These are phyloP conservation scores for Paracoccidioides brasiliensis DNA, from an alignment of 2,329 filamentous ascomycete genomes.

Conservation along the genomic window DNA sequence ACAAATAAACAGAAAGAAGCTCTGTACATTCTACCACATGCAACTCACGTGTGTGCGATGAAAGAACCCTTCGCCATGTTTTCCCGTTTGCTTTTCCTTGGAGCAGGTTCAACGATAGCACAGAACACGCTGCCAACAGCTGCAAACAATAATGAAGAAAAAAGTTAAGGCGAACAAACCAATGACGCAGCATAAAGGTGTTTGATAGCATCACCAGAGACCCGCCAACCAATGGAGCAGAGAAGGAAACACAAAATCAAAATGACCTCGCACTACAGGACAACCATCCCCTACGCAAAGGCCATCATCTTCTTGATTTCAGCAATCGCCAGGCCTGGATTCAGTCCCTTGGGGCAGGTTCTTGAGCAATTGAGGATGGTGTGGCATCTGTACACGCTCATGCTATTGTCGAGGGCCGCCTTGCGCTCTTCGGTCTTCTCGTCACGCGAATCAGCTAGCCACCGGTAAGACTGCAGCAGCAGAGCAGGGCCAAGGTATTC, in stretches of 20 bases:
- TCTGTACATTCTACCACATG: conserved; percentile 5
- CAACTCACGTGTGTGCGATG: not conserved
- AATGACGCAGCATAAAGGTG: not conserved
- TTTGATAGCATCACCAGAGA: not conserved
- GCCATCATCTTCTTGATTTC: conserved; percentile 98
- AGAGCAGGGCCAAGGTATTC: conserved; percentile 97
- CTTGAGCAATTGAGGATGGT: conserved; percentile 98
- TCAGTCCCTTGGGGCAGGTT: conserved; percentile 96
- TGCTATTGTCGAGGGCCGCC: conserved; percentile 89
- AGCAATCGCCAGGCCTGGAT: conserved; percentile 87
- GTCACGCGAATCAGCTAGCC: conserved; percentile 90
- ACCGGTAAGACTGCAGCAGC: conserved; percentile 93
- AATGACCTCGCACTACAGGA: conserved; percentile 1
- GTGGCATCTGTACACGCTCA: conserved; percentile 98
- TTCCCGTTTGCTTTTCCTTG: not conserved
- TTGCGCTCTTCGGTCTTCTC: conserved; percentile 80
- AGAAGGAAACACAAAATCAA: conserved; percentile 1
- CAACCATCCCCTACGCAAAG: conserved; percentile 7
- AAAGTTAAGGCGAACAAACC: too few species aligned
- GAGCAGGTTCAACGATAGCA: not conserved
- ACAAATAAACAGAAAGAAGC: not conserved
- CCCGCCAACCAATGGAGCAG: not conserved
- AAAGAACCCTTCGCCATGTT: not conserved
- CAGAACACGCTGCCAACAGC: not conserved
- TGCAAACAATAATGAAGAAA: not conserved